Evolutionary conservation across 164 flowering plant species (phyloP), one percentile per base, ranked within the genome.

Genomic region (Berberis thunbergii): DNA sequence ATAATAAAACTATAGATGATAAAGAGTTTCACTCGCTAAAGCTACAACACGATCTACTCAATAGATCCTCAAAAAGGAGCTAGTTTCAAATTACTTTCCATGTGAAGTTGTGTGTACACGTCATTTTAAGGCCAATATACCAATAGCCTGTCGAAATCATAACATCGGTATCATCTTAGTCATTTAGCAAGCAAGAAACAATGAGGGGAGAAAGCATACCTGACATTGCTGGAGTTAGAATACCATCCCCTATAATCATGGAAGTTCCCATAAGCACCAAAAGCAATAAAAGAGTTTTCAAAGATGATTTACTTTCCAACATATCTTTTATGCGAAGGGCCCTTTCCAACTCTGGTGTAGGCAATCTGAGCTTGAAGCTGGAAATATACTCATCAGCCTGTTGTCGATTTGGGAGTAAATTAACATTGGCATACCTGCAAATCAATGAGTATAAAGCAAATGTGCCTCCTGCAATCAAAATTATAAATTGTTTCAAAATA

Each of bases 221-320:
- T 79, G 99, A 95, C 77, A 91, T 91, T 65, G 99, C 99, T 46
- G 97, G 99, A n/a, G 99, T 95, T 39, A 95, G 79, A 76, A 95
- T 95, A 41, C 97, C 99, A 76, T 95, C 99, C 58, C 99, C 99
- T 53, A 95, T 91, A 45, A 95, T 73, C 97, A 95, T 85, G 67
- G 99, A 95, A 62, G 99, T 95, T 54, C 97, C 97, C 81, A 82
- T 84, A 57, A 95, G 77, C 76, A 91, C 99, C 75, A 95, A 72
- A 8, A 95, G 75, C 78, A 95, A 75, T 46, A 95, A 77, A 68
- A 84, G 72, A 7, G 86, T 87, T 77, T 89, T 95, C 80, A 86
- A 75, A 54, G 71, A 80, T 26, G 90, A 77, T 66, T 75, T 86
- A 48, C 66, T 79, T 65, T 95, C 99, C 75, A 95, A 66, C 10